Base-by-base conservation (phyloP, 2,329 filamentous ascomycete genomes). In the Colletotrichum musae region DNA sequence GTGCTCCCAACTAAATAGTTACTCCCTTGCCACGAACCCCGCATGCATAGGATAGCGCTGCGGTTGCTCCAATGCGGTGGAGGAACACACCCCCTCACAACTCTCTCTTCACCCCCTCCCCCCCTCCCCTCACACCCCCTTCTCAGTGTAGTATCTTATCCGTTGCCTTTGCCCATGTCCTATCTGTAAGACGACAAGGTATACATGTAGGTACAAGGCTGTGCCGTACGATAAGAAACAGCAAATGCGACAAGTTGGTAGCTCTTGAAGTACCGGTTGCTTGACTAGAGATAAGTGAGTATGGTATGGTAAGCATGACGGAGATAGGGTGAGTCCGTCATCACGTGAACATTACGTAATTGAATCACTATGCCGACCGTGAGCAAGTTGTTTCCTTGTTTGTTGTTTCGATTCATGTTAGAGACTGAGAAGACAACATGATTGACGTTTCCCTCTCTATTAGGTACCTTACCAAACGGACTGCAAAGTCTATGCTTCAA, bases 1-100 rank as follows among this genome's bases (percentile, higher is more conserved):
- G 56, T 51, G 57, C 66, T 58, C 56, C 48, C 62, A 53, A 52
- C 66, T 61, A 66, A 69, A 66, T 66, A 69, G 50, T 57, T 52
- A 15, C 32, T 45, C 24, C 16, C 36, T 54, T 47, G 50, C 59
- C 59, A 62, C 59, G 43, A 62, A 54, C 59, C 59, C 59, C 59
- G 59, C 59, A 62, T 62, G 59, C 59, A 54, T 53, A 24, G 59
- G 45, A n/a, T 47, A n/a, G 16, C 16, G 45, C 18, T 18, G 16
- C 32, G 32, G 32, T 36, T 36, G 59, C 59, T 62, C 50, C n/a
- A 28, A 28, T 52, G 59, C 32, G 12, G 59, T 62, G 59, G 59
- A 54, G 59, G 59, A 54, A 47, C 50, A 18, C 59, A 48, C 10
- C 48, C 58, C 32, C 41, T 4, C 39, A 43, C 59, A 36, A 24